These are phyloP conservation scores for Corchorus capsularis DNA, from an alignment of 345 rosid genomes.

Conservation along the genomic window DNA sequence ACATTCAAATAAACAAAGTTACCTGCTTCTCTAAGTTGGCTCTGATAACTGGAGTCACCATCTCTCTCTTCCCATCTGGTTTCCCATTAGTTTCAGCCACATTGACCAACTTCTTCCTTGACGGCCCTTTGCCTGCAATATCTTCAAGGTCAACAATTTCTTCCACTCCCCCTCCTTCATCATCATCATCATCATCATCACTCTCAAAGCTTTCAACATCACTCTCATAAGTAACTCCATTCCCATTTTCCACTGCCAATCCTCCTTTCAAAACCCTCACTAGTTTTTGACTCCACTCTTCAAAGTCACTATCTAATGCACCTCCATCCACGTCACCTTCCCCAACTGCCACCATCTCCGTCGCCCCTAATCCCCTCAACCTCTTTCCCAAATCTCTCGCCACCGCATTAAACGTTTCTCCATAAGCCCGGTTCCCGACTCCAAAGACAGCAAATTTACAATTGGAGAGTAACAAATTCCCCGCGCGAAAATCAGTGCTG, in stretches of 20 bases:
- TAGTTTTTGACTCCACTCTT: slow-evolving; percentile 63
- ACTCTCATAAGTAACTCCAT: slow-evolving; percentile 34
- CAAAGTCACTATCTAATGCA: slow-evolving; percentile 58
- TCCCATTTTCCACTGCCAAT: slow-evolving; percentile 34
- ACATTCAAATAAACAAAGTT: slow-evolving; percentile 1
- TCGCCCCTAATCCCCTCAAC: slow-evolving; percentile 74
- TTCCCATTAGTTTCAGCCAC: slow-evolving; percentile 57
- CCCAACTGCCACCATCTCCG: slow-evolving; percentile 59
- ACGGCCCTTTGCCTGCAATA: slow-evolving; percentile 91
- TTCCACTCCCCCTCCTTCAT: slow-evolving; percentile 30
- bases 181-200: slow-evolving; percentile 35
- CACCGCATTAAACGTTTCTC: slow-evolving; percentile 67
- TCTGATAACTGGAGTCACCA: slow-evolving; percentile 96
- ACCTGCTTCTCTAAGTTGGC: slow-evolving; percentile 97
- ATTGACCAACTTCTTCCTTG: slow-evolving; percentile 42
- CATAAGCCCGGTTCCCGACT: slow-evolving; percentile 76
- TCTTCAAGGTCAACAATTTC: slow-evolving; percentile 87
- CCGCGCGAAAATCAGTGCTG: slow-evolving; percentile 88
- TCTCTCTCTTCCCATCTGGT: slow-evolving; percentile 62
- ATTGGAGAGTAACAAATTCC: slow-evolving; percentile 63
- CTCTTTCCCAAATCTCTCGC: slow-evolving; percentile 65
- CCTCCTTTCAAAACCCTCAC: slow-evolving; percentile 56
- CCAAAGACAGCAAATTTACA: slow-evolving; percentile 90
- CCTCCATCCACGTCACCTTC: slow-evolving; percentile 83
- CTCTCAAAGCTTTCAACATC: slow-evolving; percentile 45